Conservation (phyloP, 441 rosid genomes). For the Adansonia gregorii region DNA sequence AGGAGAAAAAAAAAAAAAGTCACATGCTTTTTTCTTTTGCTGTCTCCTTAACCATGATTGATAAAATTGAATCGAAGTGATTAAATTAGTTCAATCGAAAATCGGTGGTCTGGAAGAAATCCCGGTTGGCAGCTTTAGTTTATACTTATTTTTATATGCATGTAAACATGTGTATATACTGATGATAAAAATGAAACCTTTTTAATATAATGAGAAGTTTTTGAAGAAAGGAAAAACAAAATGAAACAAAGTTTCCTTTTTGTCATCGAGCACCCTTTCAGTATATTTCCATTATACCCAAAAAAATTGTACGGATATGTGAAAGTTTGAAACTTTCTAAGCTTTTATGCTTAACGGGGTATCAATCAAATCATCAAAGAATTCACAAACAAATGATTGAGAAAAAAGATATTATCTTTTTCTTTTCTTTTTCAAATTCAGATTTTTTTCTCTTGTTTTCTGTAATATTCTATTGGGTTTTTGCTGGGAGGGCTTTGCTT, state of each 20-base stretch:
- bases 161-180: background rate
- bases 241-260: background rate
- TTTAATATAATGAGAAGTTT: background rate
- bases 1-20: constrained; percentile 35
- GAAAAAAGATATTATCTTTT: constrained; percentile 32
- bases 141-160: background rate
- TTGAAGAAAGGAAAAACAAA: background rate
- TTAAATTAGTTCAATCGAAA: no score
- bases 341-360: constrained; percentile 40
- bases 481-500: constrained; percentile 35
- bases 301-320: constrained; percentile 16
- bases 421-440: constrained; percentile 26
- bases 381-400: constrained; percentile 62
- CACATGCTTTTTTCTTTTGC: constrained; percentile 43
- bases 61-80: no score
- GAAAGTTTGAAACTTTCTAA: constrained; percentile 35
- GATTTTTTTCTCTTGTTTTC: constrained; percentile 44
- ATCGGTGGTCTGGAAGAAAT: background rate
- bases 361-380: constrained; percentile 56
- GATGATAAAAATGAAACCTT: background rate
- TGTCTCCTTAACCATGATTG: constrained; percentile 6
- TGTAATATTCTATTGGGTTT: constrained; percentile 53
- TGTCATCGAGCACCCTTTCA: background rate
- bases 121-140: constrained; percentile 27
- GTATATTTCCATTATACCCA: constrained; percentile 14